A percentile compares a stretch with the other conserved stretches of the same genome.
Evolutionary conservation across 805 yeast species (phyloP).

Genomic region (Teunomyces pallodes): DNA sequence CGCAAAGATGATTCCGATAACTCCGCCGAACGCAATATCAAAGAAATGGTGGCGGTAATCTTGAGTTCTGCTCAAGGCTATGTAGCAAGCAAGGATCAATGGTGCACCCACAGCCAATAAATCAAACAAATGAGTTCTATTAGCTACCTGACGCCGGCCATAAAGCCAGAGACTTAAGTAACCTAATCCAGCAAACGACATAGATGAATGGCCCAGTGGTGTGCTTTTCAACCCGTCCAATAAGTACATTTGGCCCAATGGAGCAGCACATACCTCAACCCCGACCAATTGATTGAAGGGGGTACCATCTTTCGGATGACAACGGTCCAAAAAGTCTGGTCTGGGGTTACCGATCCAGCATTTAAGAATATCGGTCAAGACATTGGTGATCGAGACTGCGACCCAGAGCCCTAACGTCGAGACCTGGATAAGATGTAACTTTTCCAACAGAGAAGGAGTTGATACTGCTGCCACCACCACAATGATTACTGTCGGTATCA

Average conservation of each 20-base stretch:
- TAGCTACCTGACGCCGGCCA: slow-evolving; percentile 35
- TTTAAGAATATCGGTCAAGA: slow-evolving; percentile 37
- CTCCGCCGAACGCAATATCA: slow-evolving; percentile 33
- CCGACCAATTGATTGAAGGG: slow-evolving; percentile 19
- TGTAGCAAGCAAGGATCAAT: slow-evolving; percentile 20
- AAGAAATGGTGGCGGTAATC: slow-evolving; percentile 32
- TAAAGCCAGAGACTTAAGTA: slow-evolving; percentile 47
- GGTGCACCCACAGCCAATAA: slow-evolving; percentile 15
- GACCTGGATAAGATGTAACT: slow-evolving; percentile 26
- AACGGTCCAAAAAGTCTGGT: slow-evolving; percentile 43
- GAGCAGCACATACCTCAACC: slow-evolving; percentile 23
- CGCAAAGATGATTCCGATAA: slow-evolving; percentile 30
- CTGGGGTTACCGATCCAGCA: slow-evolving; percentile 41
- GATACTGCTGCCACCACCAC: slow-evolving; percentile 12
- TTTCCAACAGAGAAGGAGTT: slow-evolving; percentile 10
- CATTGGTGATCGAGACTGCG: slow-evolving; percentile 27
- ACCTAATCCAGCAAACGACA: slow-evolving; percentile 50
- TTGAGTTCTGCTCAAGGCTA: slow-evolving; percentile 25
- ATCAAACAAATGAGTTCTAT: slow-evolving; percentile 4
- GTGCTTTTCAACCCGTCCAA: slow-evolving; percentile 55
- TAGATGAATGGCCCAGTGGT: slow-evolving; percentile 58
- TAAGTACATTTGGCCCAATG: slow-evolving; percentile 24
- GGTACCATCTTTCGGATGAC: slow-evolving; percentile 26
- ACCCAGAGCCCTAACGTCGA: slow-evolving; percentile 30
- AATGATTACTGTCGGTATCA: slow-evolving; percentile 24